These are phyloP conservation scores for Podila horticola DNA, from an alignment of 192 early-diverging fungal species.

Conservation along the genomic window DNA sequence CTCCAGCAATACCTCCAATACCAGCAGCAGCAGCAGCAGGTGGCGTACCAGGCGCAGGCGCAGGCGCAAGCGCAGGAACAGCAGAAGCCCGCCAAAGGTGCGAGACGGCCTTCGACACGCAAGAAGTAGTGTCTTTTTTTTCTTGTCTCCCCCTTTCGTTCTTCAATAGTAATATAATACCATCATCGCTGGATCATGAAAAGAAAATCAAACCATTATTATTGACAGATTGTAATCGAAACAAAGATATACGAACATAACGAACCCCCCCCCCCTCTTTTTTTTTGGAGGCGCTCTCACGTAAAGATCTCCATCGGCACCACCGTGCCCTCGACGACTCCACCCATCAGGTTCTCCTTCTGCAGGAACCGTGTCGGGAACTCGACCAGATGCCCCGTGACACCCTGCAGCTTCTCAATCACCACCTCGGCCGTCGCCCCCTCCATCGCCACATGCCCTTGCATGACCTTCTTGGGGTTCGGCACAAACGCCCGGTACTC, in stretches of 20 bases:
- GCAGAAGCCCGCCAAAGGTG: neutral
- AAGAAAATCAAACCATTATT: no score
- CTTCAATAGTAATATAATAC: neutral
- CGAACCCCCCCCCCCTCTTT: no score
- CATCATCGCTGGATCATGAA: neutral
- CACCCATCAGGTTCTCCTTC: conserved; percentile 63
- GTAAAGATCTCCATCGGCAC: conserved; percentile 69
- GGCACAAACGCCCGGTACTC: conserved; percentile 58
- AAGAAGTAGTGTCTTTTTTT: neutral
- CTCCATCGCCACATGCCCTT: conserved; percentile 64
- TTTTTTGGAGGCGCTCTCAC: no score
- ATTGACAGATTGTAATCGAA: neutral
- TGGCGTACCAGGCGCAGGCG: conserved; percentile 26
- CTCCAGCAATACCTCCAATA: conserved; percentile 51
- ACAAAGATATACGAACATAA: no score
- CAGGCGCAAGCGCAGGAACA: conserved; percentile 5
- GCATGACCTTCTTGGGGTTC: conserved; percentile 51
- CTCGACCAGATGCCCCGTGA: conserved; percentile 63
- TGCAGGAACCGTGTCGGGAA: conserved; percentile 61
- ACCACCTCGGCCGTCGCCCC: conserved; percentile 45
- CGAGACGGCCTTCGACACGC: no score
- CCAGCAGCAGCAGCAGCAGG: conserved; percentile 20
- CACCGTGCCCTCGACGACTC: conserved; percentile 55
- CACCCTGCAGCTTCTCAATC: conserved; percentile 25
- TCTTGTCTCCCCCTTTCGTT: neutral